A percentile compares a stretch with the other conserved stretches of the same genome.
phyloP scores from a whole-genome alignment of 2,329 filamentous ascomycete species.

The Didymella segeticola region DNA sequence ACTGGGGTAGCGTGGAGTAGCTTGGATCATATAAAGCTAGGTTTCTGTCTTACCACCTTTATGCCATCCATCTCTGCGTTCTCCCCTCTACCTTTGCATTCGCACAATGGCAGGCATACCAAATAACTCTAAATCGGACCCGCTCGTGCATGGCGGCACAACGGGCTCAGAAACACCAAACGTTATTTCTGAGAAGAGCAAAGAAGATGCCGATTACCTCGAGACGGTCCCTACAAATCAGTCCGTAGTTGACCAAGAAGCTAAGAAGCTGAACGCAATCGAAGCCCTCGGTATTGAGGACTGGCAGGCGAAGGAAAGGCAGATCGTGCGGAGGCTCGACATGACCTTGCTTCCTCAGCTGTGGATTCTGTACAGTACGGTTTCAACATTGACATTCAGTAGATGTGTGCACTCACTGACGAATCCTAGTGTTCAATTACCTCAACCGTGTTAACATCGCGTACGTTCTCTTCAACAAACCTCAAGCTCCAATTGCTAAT shows the following conservation, averaged over 20 bases:
- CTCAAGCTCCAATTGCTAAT: background rate
- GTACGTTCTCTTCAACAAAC: background rate
- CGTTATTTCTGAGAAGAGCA: background rate
- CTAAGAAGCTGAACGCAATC: background rate
- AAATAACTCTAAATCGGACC: background rate
- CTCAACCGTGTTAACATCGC: slow-evolving; percentile 1
- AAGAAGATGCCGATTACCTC: background rate
- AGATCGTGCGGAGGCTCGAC: slow-evolving; percentile 13
- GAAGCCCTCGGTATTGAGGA: slow-evolving; percentile 20
- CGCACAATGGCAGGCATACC: background rate
- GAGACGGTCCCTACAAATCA: background rate
- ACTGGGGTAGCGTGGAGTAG: slow-evolving; percentile 5
- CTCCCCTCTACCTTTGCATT: background rate
- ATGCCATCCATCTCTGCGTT: background rate
- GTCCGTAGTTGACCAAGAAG: background rate
- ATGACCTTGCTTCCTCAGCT: slow-evolving; percentile 19
- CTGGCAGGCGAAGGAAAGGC: slow-evolving; percentile 17
- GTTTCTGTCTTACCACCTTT: background rate
- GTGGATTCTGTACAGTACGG: slow-evolving; percentile 21
- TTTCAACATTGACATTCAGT: background rate
- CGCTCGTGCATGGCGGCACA: background rate
- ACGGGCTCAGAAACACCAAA: background rate
- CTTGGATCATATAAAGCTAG: background rate
- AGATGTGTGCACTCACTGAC: background rate
- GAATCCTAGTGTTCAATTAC: background rate